Evolutionary conservation across 345 rosid species (phyloP).

Genomic region (Excoecaria agallocha): DNA sequence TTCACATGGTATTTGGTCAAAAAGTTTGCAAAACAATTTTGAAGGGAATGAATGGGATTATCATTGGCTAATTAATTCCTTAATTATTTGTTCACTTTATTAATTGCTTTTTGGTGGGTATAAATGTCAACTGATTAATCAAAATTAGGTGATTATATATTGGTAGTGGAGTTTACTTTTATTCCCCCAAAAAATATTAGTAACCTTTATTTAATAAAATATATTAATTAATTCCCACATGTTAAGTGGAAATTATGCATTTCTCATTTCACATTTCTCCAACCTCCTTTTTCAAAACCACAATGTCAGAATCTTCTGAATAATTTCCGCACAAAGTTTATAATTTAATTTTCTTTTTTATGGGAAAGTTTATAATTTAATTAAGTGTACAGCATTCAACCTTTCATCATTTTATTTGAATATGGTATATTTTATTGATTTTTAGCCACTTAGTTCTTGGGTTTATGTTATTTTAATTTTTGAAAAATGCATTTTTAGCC

Average conservation of each 20-base stretch:
- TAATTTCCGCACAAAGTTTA: no score
- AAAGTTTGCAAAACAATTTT: slow-evolving; percentile 1
- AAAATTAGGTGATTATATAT: background rate
- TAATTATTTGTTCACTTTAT: background rate
- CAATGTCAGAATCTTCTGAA: no score
- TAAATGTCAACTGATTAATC: background rate
- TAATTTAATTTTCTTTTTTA: no score
- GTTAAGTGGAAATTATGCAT: background rate
- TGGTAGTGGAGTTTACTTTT: background rate
- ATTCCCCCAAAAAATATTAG: no score
- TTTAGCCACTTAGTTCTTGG: no score
- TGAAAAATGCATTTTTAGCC: no score
- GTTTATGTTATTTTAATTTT: no score
- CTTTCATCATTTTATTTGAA: no score
- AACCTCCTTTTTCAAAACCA: background rate
- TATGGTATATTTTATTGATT: no score
- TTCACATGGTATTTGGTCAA: slow-evolving; percentile 10
- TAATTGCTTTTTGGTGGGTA: background rate
- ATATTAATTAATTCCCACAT: background rate
- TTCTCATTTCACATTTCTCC: background rate
- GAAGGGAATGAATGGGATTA: background rate
- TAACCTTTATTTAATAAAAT: background rate
- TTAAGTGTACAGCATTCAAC: no score
- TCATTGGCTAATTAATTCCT: background rate
- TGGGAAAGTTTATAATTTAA: no score